Evolutionary conservation across 2,329 filamentous ascomycete species (phyloP), one percentile per base, ranked within the genome.

Genomic region (Coleophoma eucalyptorum): DNA sequence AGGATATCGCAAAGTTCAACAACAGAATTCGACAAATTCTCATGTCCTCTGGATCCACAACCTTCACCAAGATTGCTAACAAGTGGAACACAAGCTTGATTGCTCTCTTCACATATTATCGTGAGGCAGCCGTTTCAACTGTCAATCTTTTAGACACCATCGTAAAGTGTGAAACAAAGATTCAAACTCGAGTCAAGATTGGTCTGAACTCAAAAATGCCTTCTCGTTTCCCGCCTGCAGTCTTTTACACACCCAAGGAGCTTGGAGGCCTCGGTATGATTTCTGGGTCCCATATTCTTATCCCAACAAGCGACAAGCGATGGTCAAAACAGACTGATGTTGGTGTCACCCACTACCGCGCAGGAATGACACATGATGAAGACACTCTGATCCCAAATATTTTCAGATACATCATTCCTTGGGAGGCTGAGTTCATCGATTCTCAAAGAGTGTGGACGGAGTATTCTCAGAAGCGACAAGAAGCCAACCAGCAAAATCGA

Each of bases 71-170:
- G 80, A 99, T 99, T 65, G 94, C 95, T 43, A 99, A 99, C 74
- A 99, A 99, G 74, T 99, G 95, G 94, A 99, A 99, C 71, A 99
- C 94, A 0, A 94, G 90, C 1, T 72, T 99, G 59, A 99, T 99
- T 63, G 92, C 94, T 1, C 80, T 99, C 21, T 99, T 99, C 73
- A 97, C 94, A 0, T 99, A 99, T 71, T 99, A 99, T 67, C 90
- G 94, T 67, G 94, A 99, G 67, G 94, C 94, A 44, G 94, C 94
- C 15, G 93, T 97, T 1, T 96, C 93, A 1, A 99, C 95, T 0
- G 90, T 97, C 54, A 89, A 90, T 55, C 77, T 99, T 4, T 80
- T 99, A 3, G 94, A 99, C 66, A 97, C 93, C 0, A 99, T 99
- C 61, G 94, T 99, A 67, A 99, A 99, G 73, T 99, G 94, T 61